Percentiles rank a stretch among this genome's conserved stretches.
phyloP scores from a whole-genome alignment of 179 eudicot genomes.

The Sideroxylon spinosum region DNA sequence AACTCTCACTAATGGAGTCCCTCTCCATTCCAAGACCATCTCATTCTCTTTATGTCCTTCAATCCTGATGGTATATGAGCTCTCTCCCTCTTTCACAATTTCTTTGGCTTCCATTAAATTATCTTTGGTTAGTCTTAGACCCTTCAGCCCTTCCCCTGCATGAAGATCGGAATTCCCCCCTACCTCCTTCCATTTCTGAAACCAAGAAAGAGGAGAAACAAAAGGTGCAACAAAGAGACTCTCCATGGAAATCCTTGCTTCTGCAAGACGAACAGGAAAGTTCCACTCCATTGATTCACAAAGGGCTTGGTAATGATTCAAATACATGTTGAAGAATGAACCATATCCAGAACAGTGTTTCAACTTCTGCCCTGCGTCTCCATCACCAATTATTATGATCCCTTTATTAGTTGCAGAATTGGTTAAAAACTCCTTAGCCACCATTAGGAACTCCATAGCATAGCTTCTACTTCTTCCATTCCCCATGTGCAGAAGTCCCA shows the following conservation, averaged over 20 bases:
- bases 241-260: conserved; percentile 34
- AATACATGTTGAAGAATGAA: conserved; percentile 23
- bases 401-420: conserved; percentile 14
- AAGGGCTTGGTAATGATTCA: conserved; percentile 27
- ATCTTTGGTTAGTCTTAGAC: conserved; percentile 22
- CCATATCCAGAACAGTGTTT: conserved; percentile 10
- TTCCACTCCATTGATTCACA: conserved; percentile 28
- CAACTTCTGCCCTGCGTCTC: conserved; percentile 17
- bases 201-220: conserved; percentile 21
- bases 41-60: conserved; percentile 27
- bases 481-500: conserved; percentile 31
- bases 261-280: conserved; percentile 28
- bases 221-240: conserved; percentile 33
- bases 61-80: conserved; percentile 25
- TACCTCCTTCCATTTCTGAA: conserved; percentile 28
- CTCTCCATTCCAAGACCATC: conserved; percentile 36
- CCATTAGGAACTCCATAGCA: conserved; percentile 25
- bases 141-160: conserved; percentile 20
- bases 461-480: conserved; percentile 19
- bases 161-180: conserved; percentile 6
- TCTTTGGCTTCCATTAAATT: conserved; percentile 33
- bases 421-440: conserved; percentile 23
- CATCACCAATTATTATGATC: conserved; percentile 27
- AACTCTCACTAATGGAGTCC: conserved; percentile 27
- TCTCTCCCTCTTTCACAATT: conserved; percentile 22